Evolutionary conservation across 352 stramenopile genomes (phyloP), one percentile per base, ranked within the genome.

Genomic region (Phytophthora hibernalis): DNA sequence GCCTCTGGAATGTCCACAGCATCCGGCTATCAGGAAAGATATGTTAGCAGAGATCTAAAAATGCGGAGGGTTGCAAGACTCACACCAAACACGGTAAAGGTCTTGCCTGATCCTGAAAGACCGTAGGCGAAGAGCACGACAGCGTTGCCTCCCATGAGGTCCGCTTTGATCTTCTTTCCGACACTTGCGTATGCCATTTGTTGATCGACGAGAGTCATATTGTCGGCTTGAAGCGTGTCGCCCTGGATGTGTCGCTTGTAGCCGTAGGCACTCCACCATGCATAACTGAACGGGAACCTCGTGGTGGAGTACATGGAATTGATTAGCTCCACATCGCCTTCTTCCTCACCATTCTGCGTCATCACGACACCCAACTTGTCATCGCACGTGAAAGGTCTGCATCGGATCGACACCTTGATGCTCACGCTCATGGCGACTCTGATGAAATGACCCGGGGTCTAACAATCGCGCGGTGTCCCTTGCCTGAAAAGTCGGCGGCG

Each of bases 101-200:
- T 98, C 64, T 98, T 98, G 42, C 93, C 93, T 3, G 88, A 97
- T 7, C 93, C 93, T 26, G 83, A 96, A 40, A 98, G 76, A 21
- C 93, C 93, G 73, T 98, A 98, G 22, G 93, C 93, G 63, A 98
- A 98, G 21, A 98, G 74, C 54, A 98, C 93, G 49, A 98, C 91
- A n/a, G 91, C 87, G 56, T 98, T 98, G 15, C 92, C 93, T 18
- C 79, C 75, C 53, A 97, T 77, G 33, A 98, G 70, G 60, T 98
- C 93, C 18, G 77, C 62, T 64, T 98, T 98, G 68, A 98, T 98
- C 77, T 98, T 98, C 31, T 72, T 68, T 2, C 94, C 95, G 47
- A 96, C 84, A 20, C 79, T 83, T 3, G 89, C 76, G 79, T 98
- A 98, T 5, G 94, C 94, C 64, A 92, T 86, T 57, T 96, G 67